These are phyloP conservation scores for Lagerstroemia speciosa DNA, from an alignment of 345 rosid genomes.

Conservation along the genomic window DNA sequence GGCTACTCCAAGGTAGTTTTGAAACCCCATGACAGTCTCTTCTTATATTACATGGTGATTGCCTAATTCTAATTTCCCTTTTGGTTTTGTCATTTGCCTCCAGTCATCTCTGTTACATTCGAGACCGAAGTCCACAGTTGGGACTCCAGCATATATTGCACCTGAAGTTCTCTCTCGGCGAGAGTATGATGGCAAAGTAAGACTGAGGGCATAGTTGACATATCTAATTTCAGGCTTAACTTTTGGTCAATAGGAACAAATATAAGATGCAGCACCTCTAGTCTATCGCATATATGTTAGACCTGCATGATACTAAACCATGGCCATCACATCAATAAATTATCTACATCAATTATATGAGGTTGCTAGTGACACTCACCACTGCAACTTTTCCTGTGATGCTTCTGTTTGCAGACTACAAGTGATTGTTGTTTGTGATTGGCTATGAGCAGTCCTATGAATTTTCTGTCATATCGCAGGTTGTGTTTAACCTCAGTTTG, in stretches of 20 bases:
- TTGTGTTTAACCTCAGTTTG: background rate
- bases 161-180: conserved; percentile 43
- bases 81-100: background rate
- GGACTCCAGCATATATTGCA: conserved; percentile 55
- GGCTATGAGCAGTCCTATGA: background rate
- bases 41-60: background rate
- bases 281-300: no score
- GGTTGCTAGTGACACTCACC: background rate
- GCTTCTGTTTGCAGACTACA: background rate
- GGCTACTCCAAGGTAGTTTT: conserved; percentile 59
- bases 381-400: no score
- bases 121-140: conserved; percentile 48
- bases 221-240: no score
- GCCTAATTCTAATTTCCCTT: background rate
- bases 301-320: no score
- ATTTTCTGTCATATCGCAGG: background rate
- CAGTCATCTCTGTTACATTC: conserved; percentile 51
- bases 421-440: background rate
- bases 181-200: conserved; percentile 53
- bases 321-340: background rate
- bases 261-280: no score
- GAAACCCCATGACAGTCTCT: background rate
- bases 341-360: background rate
- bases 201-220: no score
- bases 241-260: no score